Evolutionary conservation across 495 filamentous ascomycete species (phyloP), one percentile per base, ranked within the genome.

Genomic region (Trichoderma asperelloides): DNA sequence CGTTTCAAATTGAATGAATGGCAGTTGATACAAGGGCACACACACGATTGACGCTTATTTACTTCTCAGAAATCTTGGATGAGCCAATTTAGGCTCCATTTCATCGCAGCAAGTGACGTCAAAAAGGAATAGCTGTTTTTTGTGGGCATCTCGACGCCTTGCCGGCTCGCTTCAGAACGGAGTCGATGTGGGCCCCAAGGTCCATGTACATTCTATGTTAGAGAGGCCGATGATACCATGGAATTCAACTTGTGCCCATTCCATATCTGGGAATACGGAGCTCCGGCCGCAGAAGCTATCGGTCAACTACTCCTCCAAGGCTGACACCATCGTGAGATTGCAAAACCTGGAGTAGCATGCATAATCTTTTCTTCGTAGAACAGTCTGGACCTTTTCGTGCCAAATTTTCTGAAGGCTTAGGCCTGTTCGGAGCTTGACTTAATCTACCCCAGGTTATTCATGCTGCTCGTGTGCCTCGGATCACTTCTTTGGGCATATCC

Each of bases 261-360:
- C 27, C 27, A 60, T 60, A 25, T 18, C 16, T 12, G 55, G 16
- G 18, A 60, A 25, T 9, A 60, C 16, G 25, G 27, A 30, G 25
- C 11, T 60, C 11, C 25, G 5, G 16, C 30, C 3, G 9, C 12
- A 28, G 11, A 25, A 16, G 12, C 43, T 47, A 16, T 60, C 25
- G 11, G 25, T 4, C 55, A 60, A 27, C 25, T n/a, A 9, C 49
- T 55, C 49, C 18, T 55, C 8, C 49, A 55, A 55, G 49, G n/a
- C 49, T 21, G 49, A 25, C n/a, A 55, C n/a, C 27, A 33, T 60
- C 55, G 55, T 60, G 55, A 60, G 25, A 30, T 60, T 60, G 55
- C 23, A 30, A 55, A 55, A 25, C 49, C 11, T 30, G n/a, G 55
- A 30, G 23, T 15, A 30, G 55, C 55, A 60, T 60, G 55, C 55